Percentiles rank a stretch among this genome's conserved stretches.
phyloP scores from a whole-genome alignment of 768 basidiomycete species.

The Xerocomellus intermedius region DNA sequence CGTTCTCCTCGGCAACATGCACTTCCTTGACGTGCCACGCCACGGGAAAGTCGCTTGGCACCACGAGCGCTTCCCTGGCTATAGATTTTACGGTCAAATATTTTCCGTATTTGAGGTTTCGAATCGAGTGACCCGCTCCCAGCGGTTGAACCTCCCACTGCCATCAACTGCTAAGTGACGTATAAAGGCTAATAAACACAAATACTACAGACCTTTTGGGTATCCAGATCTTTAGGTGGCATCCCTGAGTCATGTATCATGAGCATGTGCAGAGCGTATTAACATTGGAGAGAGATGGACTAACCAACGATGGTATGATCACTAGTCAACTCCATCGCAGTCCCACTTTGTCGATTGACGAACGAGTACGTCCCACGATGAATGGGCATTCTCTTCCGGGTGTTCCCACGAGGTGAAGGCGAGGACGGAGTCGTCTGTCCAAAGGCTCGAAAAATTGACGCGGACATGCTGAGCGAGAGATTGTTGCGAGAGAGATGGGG shows the following conservation, averaged over 20 bases:
- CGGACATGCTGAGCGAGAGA: constrained; percentile 15
- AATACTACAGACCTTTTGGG: constrained; percentile 24
- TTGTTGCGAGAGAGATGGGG: not conserved
- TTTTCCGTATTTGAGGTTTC: constrained; percentile 33
- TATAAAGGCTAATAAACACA: not conserved
- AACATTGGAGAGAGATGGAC: not conserved
- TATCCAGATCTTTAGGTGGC: constrained; percentile 29
- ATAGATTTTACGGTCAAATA: constrained; percentile 28
- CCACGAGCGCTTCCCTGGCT: constrained; percentile 22
- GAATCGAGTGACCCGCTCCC: constrained; percentile 30
- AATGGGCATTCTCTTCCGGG: constrained; percentile 24
- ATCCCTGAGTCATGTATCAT: constrained; percentile 20
- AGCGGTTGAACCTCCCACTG: constrained; percentile 32
- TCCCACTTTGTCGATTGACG: constrained; percentile 33
- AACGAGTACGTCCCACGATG: constrained; percentile 33
- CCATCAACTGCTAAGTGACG: not conserved
- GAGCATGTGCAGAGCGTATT: not conserved
- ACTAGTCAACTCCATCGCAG: constrained; percentile 29
- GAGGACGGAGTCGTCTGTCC: constrained; percentile 11
- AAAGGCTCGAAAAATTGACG: constrained; percentile 22
- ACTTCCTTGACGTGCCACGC: constrained; percentile 30
- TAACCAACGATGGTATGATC: constrained; percentile 25
- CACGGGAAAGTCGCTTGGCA: constrained; percentile 28
- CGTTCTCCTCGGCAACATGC: constrained; percentile 24
- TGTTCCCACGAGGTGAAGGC: constrained; percentile 9